phyloP scores from a whole-genome alignment of 768 basidiomycete species.

The Panaeolus cyanescens region DNA sequence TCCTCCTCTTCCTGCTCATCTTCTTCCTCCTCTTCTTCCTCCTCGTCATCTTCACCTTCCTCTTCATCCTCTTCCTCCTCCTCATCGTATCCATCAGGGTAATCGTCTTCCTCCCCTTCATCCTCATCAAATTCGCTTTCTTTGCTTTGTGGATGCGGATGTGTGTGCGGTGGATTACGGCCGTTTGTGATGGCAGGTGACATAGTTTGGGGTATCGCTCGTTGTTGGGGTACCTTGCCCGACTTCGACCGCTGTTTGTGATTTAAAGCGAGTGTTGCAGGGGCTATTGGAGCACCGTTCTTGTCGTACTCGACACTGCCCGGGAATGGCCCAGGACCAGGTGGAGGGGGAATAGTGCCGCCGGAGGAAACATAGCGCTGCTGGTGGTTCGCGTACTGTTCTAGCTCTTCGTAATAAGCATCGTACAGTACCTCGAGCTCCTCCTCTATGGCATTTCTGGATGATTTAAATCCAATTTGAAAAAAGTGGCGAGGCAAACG shows the following conservation, averaged over 20 bases:
- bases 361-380: conserved; percentile 93
- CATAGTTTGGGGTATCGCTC: conserved; percentile 13
- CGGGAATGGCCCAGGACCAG: conserved; percentile 97
- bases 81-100: conserved; percentile 37
- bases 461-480: conserved; percentile 13
- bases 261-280: conserved; percentile 25
- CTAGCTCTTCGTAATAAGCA: conserved; percentile 99
- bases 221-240: conserved; percentile 14
- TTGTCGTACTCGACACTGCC: conserved; percentile 97
- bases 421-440: conserved; percentile 99
- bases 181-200: conserved; percentile 5
- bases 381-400: conserved; percentile 98
- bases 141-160: conserved; percentile 50
- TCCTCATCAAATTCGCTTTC: conserved; percentile 73
- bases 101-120: conserved; percentile 69
- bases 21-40: conserved; percentile 51
- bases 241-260: conserved; percentile 5
- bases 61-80: conserved; percentile 44
- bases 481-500: conserved; percentile 7
- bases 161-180: conserved; percentile 39
- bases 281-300: conserved; percentile 59
- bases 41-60: conserved; percentile 40
- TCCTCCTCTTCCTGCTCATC: conserved; percentile 62
- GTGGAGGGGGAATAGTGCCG: conserved; percentile 87
- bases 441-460: conserved; percentile 95